Percentiles rank a stretch among this genome's conserved stretches.
phyloP scores from a whole-genome alignment of 140 eudicot species.

The Senecio squalidus region DNA sequence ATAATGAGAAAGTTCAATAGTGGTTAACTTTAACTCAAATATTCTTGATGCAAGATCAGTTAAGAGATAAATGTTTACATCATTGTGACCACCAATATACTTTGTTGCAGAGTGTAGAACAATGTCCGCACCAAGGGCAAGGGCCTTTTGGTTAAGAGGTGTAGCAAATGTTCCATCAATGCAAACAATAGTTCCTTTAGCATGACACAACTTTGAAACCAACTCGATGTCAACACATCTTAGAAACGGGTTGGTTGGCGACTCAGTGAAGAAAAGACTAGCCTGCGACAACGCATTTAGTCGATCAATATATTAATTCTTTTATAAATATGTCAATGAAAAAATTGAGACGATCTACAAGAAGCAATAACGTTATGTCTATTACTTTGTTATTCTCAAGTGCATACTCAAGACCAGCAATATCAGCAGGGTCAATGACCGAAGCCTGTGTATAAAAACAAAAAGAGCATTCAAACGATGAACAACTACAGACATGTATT shows the following conservation, averaged over 20 bases:
- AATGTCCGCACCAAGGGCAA: constrained; percentile 88
- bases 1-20: background rate
- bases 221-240: constrained; percentile 91
- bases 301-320: background rate
- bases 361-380: background rate
- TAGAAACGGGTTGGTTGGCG: constrained; percentile 89
- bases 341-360: background rate
- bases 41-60: background rate
- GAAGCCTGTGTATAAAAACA: constrained; percentile 44
- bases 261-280: constrained; percentile 81
- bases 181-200: constrained; percentile 77
- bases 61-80: constrained; percentile 28
- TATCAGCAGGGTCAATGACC: constrained; percentile 83
- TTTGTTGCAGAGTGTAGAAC: constrained; percentile 85
- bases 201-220: constrained; percentile 82
- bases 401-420: constrained; percentile 54
- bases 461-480: background rate
- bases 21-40: background rate
- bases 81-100: constrained; percentile 88
- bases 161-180: constrained; percentile 95
- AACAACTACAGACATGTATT: background rate
- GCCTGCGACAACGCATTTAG: constrained; percentile 51
- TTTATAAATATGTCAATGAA: background rate
- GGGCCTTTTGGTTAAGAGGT: constrained; percentile 89
- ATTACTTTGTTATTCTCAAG: constrained; percentile 56